Evolutionary conservation across 2,329 filamentous ascomycete genomes (phyloP), one percentile per base, ranked within the genome.

Genomic region (Ceratocystis eucalypticola): DNA sequence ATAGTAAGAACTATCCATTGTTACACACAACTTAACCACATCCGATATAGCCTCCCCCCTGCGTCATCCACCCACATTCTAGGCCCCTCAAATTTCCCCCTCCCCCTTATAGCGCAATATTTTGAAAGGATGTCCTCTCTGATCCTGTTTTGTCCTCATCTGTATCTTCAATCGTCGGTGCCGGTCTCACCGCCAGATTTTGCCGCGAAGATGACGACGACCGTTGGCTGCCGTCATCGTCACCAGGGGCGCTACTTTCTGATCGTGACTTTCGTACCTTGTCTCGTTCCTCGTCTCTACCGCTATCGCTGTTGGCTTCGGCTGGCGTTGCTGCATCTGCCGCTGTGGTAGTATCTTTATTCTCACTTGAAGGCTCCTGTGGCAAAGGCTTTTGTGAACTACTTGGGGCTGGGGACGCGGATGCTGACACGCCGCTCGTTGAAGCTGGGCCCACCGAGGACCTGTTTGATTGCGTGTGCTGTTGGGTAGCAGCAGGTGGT

Each of bases 121-220:
- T 66, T 65, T 68, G 67, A 44, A 68, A 68, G 41, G 64, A 66
- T 12, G 64, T 48, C 44, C 61, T 45, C 20, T 37, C 64, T 1
- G 64, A 59, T 25, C 64, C 41, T 12, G 48, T 25, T 57, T 59
- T 61, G 41, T 59, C 64, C 8, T 65, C 50, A 20, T 65, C 64
- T 41, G 50, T 65, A 57, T 59, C 50, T 28, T 65, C 64, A 45
- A 65, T 61, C 30, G 53, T 59, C 37, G 64, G 64, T 30, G 33
- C 64, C 28, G 33, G 64, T 30, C 64, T 57, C 8, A 65, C 50
- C n/a, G 64, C 64, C 10, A 65, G 44, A 69, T 84, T 82, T 20
- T 82, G 79, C 5, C 81, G 82, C 53, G 76, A 41, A 41, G 37
- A 74, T 17, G 76, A 75, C 0, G 77, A 74, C 17, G 55, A 59